Percentiles rank a stretch among this genome's conserved stretches.
Evolutionary conservation across 495 filamentous ascomycete species (phyloP).

Genomic region (Lasiosphaeris hirsuta): DNA sequence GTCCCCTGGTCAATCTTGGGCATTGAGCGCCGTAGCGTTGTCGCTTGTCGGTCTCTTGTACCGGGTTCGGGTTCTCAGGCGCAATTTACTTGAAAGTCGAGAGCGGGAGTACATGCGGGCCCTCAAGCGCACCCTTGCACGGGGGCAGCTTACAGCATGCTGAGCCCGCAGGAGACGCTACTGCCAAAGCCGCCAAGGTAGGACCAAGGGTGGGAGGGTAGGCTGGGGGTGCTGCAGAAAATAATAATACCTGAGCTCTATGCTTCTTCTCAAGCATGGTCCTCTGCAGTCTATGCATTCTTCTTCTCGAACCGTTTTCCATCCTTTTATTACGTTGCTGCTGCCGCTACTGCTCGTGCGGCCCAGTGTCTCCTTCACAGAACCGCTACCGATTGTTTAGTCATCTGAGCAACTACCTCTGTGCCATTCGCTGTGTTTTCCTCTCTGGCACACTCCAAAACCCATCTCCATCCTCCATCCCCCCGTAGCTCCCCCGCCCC

Average conservation of each 20-base stretch:
- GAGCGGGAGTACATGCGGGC: conserved; percentile 1
- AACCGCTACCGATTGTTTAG: neutral
- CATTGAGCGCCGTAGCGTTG: neutral
- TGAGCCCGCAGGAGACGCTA: neutral
- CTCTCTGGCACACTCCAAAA: neutral
- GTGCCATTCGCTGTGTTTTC: neutral
- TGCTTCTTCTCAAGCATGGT: conserved; percentile 4
- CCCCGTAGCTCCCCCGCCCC: neutral
- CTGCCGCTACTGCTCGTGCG: neutral
- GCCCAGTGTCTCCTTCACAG: too few species aligned
- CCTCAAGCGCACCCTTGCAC: neutral
- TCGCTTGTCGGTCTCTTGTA: neutral
- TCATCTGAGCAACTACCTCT: neutral
- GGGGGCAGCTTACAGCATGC: neutral
- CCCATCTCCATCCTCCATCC: too few species aligned
- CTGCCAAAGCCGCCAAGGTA: conserved; percentile 10
- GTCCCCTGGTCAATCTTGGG: neutral
- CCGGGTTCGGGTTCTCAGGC: conserved; percentile 5
- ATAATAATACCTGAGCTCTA: conserved; percentile 11
- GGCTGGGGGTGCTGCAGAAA: conserved; percentile 14
- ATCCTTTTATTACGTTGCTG: neutral
- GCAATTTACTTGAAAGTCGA: conserved; percentile 13
- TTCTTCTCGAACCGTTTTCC: conserved; percentile 10
- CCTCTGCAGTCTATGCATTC: conserved; percentile 5
- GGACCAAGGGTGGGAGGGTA: conserved; percentile 3